Evolutionary conservation across 768 basidiomycete species (phyloP).

Genomic region (Lactifluus piperatus): DNA sequence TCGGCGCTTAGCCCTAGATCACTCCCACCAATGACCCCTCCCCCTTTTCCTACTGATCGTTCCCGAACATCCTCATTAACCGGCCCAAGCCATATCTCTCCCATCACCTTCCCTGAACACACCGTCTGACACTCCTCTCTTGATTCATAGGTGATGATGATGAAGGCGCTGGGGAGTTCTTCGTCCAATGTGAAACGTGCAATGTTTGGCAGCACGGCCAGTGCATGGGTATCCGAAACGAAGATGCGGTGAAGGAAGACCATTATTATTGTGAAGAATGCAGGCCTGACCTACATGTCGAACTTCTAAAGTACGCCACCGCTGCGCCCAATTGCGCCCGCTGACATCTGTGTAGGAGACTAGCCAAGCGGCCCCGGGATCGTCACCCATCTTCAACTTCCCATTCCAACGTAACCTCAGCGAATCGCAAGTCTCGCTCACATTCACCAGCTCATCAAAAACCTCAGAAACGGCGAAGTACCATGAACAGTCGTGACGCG

Average conservation of each 20-base stretch:
- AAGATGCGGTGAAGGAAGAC: slow-evolving; percentile 60
- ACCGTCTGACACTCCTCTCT: slow-evolving; percentile 23
- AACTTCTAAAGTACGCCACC: slow-evolving; percentile 64
- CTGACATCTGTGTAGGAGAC: slow-evolving; percentile 39
- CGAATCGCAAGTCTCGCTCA: slow-evolving; percentile 60
- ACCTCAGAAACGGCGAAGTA: slow-evolving; percentile 82
- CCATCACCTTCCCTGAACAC: slow-evolving; percentile 2
- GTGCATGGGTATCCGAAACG: slow-evolving; percentile 88
- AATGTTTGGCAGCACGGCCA: slow-evolving; percentile 97
- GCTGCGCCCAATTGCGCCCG: slow-evolving; percentile 18
- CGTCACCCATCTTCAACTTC: slow-evolving; percentile 45
- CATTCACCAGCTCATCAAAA: slow-evolving; percentile 59
- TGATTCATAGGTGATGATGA: slow-evolving; percentile 49
- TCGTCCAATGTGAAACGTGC: slow-evolving; percentile 96
- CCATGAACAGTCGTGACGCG: slow-evolving; percentile 96
- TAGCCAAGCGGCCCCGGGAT: slow-evolving; percentile 54
- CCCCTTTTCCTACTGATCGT: slow-evolving; percentile 1
- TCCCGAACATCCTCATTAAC: background rate
- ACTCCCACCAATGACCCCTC: background rate
- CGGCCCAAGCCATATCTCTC: background rate
- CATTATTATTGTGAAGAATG: slow-evolving; percentile 95
- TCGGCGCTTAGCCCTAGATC: slow-evolving; percentile 11
- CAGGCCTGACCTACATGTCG: slow-evolving; percentile 74
- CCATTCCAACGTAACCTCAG: slow-evolving; percentile 23
- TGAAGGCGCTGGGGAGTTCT: slow-evolving; percentile 84